Evolutionary conservation across 2,329 filamentous ascomycete genomes (phyloP), one percentile per base, ranked within the genome.

Genomic region (Xylaria hypoxylon): DNA sequence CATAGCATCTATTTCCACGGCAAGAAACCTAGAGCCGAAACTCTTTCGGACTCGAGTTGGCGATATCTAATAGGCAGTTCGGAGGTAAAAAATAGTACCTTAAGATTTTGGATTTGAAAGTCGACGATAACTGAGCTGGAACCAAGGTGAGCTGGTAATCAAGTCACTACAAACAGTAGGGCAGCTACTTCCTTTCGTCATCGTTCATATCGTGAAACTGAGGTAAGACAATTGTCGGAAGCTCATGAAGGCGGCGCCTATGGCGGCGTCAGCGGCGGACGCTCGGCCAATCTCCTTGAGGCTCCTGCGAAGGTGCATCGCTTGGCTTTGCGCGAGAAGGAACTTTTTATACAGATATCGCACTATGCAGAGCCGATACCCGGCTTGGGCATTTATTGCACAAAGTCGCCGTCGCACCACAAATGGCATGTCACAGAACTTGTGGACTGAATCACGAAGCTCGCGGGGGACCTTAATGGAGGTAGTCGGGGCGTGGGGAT

Each of bases 231-330:
- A 71, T 68, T 17, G 60, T 70, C 5, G 71, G 70, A 15, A 67
- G 67, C 35, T 69, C 72, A 31, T 75, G 71, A 71, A 73, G 67
- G 64, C 70, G 67, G 38, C 70, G 73, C 47, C 74, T 75, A 72
- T 71, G 52, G 68, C 35, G 63, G 62, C 38, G 52, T 75, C 15
- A 70, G 57, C 56, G 70, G 72, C 62, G 64, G 72, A 33, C 58
- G 65, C 44, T 69, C 75, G 4, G 65, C 68, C 4, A 67, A 47
- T 8, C 75, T 71, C 68, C 74, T 73, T 35, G 73, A 74, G 65
- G 71, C 72, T 6, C 48, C 71, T n/a, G 70, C 68, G 19, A 69
- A 52, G 65, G 71, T 69, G 15, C 73, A 75, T 33, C 67, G 73
- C 35, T 59, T 74, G 22, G 68, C 72, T 15, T 56, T 72, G 10